Percentiles rank a stretch among this genome's conserved stretches.
These are phyloP conservation scores for Bothriochloa decipiens DNA, from an alignment of 176 grass and related monocot species.

Conservation along the genomic window DNA sequence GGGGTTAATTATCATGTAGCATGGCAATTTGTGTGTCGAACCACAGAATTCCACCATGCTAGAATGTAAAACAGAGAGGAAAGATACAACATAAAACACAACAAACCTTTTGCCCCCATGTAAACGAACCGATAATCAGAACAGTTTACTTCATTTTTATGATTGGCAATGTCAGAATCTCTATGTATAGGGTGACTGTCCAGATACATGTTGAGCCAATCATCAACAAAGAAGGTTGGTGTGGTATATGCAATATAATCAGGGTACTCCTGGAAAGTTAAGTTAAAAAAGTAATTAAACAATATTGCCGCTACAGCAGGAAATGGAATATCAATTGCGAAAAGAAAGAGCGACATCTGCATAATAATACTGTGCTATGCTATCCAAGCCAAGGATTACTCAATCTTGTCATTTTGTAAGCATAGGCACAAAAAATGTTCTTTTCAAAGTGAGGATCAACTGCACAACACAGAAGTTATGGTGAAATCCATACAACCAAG, in stretches of 20 bases:
- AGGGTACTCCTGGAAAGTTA: constrained; percentile 79
- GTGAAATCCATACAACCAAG: not conserved
- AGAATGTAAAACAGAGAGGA: constrained; percentile 9
- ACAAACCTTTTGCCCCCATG: constrained; percentile 87
- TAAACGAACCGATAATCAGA: constrained; percentile 97
- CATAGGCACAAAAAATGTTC: constrained; percentile 1
- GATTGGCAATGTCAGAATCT: constrained; percentile 76
- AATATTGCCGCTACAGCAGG: constrained; percentile 22
- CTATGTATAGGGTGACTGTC: constrained; percentile 88
- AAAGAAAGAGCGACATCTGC: not conserved
- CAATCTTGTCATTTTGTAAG: constrained; percentile 15
- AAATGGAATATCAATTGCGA: constrained; percentile 22
- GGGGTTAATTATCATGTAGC: constrained; percentile 21
- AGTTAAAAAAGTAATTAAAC: constrained; percentile 40
- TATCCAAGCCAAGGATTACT: constrained; percentile 18
- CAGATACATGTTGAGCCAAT: constrained; percentile 97
- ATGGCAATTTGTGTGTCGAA: constrained; percentile 13
- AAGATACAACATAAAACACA: constrained; percentile 1
- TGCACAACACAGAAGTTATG: not conserved
- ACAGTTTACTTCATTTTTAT: constrained; percentile 95
- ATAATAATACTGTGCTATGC: constrained; percentile 31
- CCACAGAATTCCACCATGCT: constrained; percentile 12
- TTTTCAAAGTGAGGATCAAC: not conserved
- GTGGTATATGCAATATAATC: constrained; percentile 83
- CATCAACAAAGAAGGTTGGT: constrained; percentile 78